A percentile compares a stretch with the other conserved stretches of the same genome.
phyloP scores from a whole-genome alignment of 2,329 filamentous ascomycete species.

The Penicillium vulpinum region DNA sequence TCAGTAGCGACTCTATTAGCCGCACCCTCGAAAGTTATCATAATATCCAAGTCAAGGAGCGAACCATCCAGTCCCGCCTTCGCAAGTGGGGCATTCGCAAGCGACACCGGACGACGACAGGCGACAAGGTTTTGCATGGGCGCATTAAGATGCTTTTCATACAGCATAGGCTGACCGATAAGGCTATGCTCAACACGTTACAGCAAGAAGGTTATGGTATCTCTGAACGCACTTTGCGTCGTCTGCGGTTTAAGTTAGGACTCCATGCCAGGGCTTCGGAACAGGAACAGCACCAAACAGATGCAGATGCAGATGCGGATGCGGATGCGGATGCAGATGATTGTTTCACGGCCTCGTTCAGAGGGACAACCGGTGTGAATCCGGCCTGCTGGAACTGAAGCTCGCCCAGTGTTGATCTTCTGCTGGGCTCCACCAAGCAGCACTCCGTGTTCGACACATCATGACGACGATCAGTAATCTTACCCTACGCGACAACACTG shows the following conservation, averaged over 20 bases:
- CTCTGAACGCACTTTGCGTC: conserved; percentile 25
- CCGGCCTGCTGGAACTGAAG: background rate
- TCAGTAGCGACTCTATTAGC: conserved; percentile 26
- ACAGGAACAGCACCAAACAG: conserved; percentile 11
- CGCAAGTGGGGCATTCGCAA: conserved; percentile 30
- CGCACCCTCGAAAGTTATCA: conserved; percentile 23
- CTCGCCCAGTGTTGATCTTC: background rate
- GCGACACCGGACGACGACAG: conserved; percentile 26
- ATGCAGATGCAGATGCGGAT: background rate
- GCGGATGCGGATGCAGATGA: background rate
- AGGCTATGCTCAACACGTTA: conserved; percentile 27
- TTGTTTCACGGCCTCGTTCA: background rate
- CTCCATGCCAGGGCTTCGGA: conserved; percentile 23
- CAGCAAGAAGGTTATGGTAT: conserved; percentile 27
- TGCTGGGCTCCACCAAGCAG: background rate
- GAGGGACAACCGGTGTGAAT: conserved; percentile 1
- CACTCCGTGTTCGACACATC: background rate
- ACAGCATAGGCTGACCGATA: conserved; percentile 25
- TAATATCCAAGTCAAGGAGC: conserved; percentile 27
- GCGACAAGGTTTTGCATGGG: conserved; percentile 23
- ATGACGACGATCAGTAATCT: background rate
- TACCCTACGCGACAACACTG: conserved; percentile 1
- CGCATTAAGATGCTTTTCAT: conserved; percentile 25
- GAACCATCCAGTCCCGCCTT: conserved; percentile 27
- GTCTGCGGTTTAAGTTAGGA: conserved; percentile 26